Base-by-base conservation (phyloP, 2,329 filamentous ascomycete genomes). In the Aspergillus unguis region DNA sequence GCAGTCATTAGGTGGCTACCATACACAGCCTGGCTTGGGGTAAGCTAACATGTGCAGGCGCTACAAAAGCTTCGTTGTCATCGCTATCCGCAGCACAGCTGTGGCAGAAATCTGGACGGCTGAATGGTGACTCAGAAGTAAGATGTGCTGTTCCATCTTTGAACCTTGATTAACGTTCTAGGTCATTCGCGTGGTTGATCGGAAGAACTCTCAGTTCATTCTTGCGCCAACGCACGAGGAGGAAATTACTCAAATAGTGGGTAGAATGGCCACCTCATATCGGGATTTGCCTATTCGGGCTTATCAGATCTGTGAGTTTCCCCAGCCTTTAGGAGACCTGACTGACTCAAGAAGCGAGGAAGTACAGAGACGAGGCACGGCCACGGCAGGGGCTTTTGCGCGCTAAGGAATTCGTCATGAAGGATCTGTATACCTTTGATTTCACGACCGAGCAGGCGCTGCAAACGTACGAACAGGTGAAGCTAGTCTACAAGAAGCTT, bases 381-480 rank as follows among this genome's bases (percentile, higher is more conserved):
- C 94, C 94, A 23, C 83, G 94, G 31, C 89, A 95, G 62, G 94
- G 94, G 9, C 78, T 99, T 2, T 77, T 99, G 6, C 85, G 94
- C 7, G 88, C 90, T 1, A 85, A 91, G 56, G 94, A 99, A 65
- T 99, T 99, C 64, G 75, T 90, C 61, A 99, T 99, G 94, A 99
- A 99, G 71, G 94, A 99, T 70, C 80, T 99, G 1, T 99, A 99
- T 69, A 96, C 92, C 0, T 99, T 99, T 65, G 94, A 99, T 65
- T 75, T 80, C 33, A 86, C 80, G 3, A 68, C 78, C 0, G 73
- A 81, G 27, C 75, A 82, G n/a, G 92, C 92, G 1, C 75, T 92
- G n/a, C 73, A 81, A 45, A 96, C 92, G 0, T 99, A 99, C 62
- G 72, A 83, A 5, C 75, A 85, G 38, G 90, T 96, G 2, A 83